These are phyloP conservation scores for Daldinia bambusicola DNA, from an alignment of 495 filamentous ascomycete genomes.

Conservation along the genomic window DNA sequence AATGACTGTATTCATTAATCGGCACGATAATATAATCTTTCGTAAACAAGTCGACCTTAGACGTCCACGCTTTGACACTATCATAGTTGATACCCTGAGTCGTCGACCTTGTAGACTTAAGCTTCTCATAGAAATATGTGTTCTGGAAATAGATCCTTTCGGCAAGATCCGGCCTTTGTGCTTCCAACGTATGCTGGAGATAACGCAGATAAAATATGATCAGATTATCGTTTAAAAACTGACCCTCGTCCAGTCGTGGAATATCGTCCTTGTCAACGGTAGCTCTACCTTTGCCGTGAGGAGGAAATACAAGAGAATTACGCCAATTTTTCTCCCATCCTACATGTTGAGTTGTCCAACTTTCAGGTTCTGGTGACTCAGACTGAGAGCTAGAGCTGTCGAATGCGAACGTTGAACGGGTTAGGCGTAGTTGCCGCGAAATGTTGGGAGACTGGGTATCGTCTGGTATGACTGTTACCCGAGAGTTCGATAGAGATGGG, in stretches of 20 bases:
- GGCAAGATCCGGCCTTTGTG: conserved; percentile 64
- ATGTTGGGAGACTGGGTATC: neutral
- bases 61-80: conserved; percentile 88
- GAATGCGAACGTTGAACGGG: conserved; percentile 29
- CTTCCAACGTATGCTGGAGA: conserved; percentile 71
- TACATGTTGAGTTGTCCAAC: conserved; percentile 57
- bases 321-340: conserved; percentile 58
- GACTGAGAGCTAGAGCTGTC: conserved; percentile 22
- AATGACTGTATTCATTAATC: conserved; percentile 86
- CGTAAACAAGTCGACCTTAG: conserved; percentile 82
- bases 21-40: conserved; percentile 93
- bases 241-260: conserved; percentile 78
- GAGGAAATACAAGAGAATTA: conserved; percentile 76
- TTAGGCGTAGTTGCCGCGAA: conserved; percentile 24
- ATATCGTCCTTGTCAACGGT: conserved; percentile 84
- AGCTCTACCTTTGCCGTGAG: conserved; percentile 72
- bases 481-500: conserved; percentile 1
- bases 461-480: conserved; percentile 17
- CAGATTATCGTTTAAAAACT: conserved; percentile 93
- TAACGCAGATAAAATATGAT: conserved; percentile 86
- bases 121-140: conserved; percentile 85
- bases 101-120: conserved; percentile 64
- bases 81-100: conserved; percentile 75
- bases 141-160: conserved; percentile 86
- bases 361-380: conserved; percentile 30